These are phyloP conservation scores for Aspergillus caelatus DNA, from an alignment of 2,329 filamentous ascomycete genomes.

Conservation along the genomic window DNA sequence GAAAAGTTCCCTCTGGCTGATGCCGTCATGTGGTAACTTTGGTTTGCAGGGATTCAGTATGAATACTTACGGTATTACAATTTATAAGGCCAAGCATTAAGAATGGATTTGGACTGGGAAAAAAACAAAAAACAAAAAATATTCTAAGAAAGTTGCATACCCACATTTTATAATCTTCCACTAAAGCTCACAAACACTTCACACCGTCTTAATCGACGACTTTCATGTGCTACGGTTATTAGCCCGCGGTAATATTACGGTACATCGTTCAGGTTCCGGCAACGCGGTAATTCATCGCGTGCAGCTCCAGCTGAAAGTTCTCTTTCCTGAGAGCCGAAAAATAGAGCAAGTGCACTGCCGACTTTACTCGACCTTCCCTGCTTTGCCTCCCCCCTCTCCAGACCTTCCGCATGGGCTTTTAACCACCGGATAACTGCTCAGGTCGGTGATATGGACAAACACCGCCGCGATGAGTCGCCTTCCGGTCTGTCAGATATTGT, in stretches of 20 bases:
- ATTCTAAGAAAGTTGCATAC: neutral
- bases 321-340: slow-evolving; percentile 6
- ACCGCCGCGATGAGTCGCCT: slow-evolving; percentile 50
- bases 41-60: neutral
- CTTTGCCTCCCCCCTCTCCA: slow-evolving; percentile 18
- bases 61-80: neutral
- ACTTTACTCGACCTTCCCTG: slow-evolving; percentile 10
- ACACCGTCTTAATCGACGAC: neutral
- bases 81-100: neutral
- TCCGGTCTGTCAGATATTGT: slow-evolving; percentile 45
- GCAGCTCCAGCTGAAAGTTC: slow-evolving; percentile 13
- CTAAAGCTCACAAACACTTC: neutral
- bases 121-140: neutral
- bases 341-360: neutral
- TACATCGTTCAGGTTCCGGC: slow-evolving; percentile 1
- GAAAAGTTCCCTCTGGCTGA: neutral
- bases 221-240: neutral
- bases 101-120: neutral
- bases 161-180: neutral
- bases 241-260: slow-evolving; percentile 7
- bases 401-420: slow-evolving; percentile 31
- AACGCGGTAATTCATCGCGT: slow-evolving; percentile 38
- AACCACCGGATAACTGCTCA: slow-evolving; percentile 24
- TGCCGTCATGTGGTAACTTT: slow-evolving; percentile 12
- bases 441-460: slow-evolving; percentile 45